These are phyloP conservation scores for Pythium myriotylum DNA, from an alignment of 352 stramenopile species.

Conservation along the genomic window DNA sequence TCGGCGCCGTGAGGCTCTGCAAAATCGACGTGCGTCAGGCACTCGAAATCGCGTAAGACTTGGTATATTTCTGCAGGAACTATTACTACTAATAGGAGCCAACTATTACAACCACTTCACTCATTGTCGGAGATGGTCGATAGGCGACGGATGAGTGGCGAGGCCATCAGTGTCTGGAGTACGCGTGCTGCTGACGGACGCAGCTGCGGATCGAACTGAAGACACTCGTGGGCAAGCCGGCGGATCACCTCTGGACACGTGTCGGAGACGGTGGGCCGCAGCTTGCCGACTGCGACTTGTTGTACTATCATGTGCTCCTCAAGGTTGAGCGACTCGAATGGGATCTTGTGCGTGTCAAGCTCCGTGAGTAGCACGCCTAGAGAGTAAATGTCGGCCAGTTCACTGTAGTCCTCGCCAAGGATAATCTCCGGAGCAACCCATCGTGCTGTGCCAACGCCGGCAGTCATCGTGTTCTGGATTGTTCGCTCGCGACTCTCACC, in stretches of 20 bases:
- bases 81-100: neutral
- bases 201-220: slow-evolving; percentile 77
- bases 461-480: slow-evolving; percentile 76
- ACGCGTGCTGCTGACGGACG: slow-evolving; percentile 69
- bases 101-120: slow-evolving; percentile 18
- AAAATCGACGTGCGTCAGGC: slow-evolving; percentile 72
- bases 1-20: slow-evolving; percentile 73
- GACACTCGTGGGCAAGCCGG: slow-evolving; percentile 74
- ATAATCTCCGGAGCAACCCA: slow-evolving; percentile 84
- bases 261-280: slow-evolving; percentile 74
- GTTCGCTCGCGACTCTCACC: slow-evolving; percentile 77
- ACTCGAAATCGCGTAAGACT: slow-evolving; percentile 35
- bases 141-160: slow-evolving; percentile 52
- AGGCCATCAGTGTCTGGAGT: slow-evolving; percentile 74
- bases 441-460: slow-evolving; percentile 67
- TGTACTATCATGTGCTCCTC: slow-evolving; percentile 84
- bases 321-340: slow-evolving; percentile 39
- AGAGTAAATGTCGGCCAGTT: slow-evolving; percentile 54
- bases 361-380: slow-evolving; percentile 48
- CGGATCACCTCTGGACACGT: slow-evolving; percentile 80
- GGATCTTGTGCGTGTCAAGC: slow-evolving; percentile 59
- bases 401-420: slow-evolving; percentile 60
- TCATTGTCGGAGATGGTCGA: slow-evolving; percentile 48
- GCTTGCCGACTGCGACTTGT: slow-evolving; percentile 76
- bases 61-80: neutral